phyloP scores from a whole-genome alignment of 306 rosid species.

The Argentina anserina region DNA sequence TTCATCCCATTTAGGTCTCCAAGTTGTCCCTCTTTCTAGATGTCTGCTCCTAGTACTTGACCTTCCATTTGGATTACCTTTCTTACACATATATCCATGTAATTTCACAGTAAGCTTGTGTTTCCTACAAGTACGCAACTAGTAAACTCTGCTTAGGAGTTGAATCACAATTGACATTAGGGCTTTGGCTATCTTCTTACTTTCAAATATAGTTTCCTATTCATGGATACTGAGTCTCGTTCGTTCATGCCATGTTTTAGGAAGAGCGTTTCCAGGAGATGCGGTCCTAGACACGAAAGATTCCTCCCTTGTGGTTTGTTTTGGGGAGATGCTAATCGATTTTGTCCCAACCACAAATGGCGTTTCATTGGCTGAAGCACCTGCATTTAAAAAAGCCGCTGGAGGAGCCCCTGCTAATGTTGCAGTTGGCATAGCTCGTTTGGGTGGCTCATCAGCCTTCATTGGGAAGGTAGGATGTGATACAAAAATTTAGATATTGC shows the following conservation, averaged over 20 bases:
- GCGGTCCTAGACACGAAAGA: constrained; percentile 51
- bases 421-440: constrained; percentile 89
- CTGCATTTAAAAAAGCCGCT: constrained; percentile 92
- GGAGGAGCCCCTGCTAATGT: constrained; percentile 99
- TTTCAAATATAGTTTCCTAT: too few relatives aligned
- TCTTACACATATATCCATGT: neutral
- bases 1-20: neutral
- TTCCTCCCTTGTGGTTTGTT: constrained; percentile 81
- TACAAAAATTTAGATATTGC: constrained; percentile 11
- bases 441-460: constrained; percentile 93
- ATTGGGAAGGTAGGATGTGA: constrained; percentile 71
- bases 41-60: neutral
- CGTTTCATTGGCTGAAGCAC: constrained; percentile 81
- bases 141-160: neutral
- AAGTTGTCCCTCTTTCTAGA: neutral
- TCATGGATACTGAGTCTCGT: neutral
- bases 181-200: too few relatives aligned
- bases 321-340: constrained; percentile 96
- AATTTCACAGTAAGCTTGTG: neutral
- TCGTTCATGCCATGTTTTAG: constrained; percentile 33
- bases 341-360: constrained; percentile 83
- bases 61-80: neutral
- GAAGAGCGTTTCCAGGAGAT: constrained; percentile 60
- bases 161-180: constrained; percentile 2
- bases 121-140: too few relatives aligned